Percentiles rank a stretch among this genome's conserved stretches.
Evolutionary conservation across 140 eudicot species (phyloP).

Genomic region (Senecio squalidus): DNA sequence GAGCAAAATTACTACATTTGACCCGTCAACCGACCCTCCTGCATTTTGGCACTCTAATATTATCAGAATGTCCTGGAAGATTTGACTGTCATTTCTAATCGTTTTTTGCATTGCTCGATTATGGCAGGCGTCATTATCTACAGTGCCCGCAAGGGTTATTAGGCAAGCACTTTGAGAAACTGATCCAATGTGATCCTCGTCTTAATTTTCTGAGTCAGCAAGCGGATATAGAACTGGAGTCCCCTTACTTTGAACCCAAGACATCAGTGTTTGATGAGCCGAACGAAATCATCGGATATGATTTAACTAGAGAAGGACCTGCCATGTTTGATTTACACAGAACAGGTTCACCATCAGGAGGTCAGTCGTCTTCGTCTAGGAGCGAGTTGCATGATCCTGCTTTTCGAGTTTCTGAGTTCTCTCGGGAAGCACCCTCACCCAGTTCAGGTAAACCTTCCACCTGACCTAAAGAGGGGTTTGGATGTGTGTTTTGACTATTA

Average conservation of each 20-base stretch:
- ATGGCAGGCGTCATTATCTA: conserved; percentile 70
- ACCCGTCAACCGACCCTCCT: too few species aligned
- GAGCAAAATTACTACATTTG: too few species aligned
- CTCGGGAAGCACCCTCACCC: conserved; percentile 70
- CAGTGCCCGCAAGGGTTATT: conserved; percentile 77
- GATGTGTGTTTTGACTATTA: too few species aligned
- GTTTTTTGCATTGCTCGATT: conserved; percentile 2
- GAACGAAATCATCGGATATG: conserved; percentile 41
- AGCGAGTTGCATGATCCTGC: conserved; percentile 42
- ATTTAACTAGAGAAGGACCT: conserved; percentile 34
- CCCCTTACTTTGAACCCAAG: conserved; percentile 71
- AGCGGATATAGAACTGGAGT: conserved; percentile 49
- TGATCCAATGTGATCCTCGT: conserved; percentile 90
- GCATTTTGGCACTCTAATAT: too few species aligned
- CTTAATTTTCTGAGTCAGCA: conserved; percentile 80
- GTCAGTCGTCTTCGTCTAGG: conserved; percentile 53
- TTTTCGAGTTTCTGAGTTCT: conserved; percentile 32
- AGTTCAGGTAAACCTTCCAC: conserved; percentile 60
- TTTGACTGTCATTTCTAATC: neutral
- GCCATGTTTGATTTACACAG: conserved; percentile 44
- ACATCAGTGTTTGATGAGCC: conserved; percentile 53
- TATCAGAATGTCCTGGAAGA: neutral
- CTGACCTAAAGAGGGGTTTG: neutral
- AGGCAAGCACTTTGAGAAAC: conserved; percentile 87
- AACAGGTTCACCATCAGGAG: conserved; percentile 59